A percentile compares a stretch with the other conserved stretches of the same genome.
These are phyloP conservation scores for Fomitopsis serialis DNA, from an alignment of 768 basidiomycete genomes.

Conservation along the genomic window DNA sequence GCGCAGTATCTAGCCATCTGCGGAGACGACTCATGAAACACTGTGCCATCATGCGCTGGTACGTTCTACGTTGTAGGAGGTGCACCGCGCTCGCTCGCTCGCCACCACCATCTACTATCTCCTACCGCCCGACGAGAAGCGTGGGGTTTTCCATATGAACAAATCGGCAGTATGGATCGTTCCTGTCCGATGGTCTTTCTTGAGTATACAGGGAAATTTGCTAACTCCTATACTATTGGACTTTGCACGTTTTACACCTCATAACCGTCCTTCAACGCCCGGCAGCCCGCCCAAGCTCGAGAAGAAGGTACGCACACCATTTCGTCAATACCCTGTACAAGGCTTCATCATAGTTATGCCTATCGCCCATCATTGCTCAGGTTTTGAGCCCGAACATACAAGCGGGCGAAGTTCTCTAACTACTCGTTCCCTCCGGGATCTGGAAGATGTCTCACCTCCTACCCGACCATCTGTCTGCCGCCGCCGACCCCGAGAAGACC, in stretches of 20 bases:
- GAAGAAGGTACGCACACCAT: conserved; percentile 23
- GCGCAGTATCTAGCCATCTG: background rate
- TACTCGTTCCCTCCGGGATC: conserved; percentile 44
- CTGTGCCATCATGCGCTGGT: background rate
- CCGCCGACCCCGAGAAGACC: conserved; percentile 19
- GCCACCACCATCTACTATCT: conserved; percentile 47
- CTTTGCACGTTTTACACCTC: conserved; percentile 46
- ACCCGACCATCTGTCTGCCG: conserved; percentile 31
- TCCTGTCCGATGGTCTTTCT: background rate
- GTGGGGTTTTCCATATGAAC: conserved; percentile 41
- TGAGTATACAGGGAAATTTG: background rate
- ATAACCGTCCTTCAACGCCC: conserved; percentile 28
- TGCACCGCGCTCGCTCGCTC: conserved; percentile 27
- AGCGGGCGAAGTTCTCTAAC: conserved; percentile 40
- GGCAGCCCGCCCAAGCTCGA: conserved; percentile 29
- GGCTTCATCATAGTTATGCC: too few relatives aligned
- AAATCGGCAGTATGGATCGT: conserved; percentile 42
- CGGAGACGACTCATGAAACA: too few relatives aligned
- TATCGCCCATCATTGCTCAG: conserved; percentile 4
- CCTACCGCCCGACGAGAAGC: conserved; percentile 34
- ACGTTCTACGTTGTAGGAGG: conserved; percentile 12
- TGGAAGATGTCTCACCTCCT: conserved; percentile 57
- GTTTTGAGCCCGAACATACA: conserved; percentile 36
- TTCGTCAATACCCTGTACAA: background rate
- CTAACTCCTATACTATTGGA: conserved; percentile 25